Conservation (phyloP, 148 eudicot genomes). For the Camellia granthamiana region DNA sequence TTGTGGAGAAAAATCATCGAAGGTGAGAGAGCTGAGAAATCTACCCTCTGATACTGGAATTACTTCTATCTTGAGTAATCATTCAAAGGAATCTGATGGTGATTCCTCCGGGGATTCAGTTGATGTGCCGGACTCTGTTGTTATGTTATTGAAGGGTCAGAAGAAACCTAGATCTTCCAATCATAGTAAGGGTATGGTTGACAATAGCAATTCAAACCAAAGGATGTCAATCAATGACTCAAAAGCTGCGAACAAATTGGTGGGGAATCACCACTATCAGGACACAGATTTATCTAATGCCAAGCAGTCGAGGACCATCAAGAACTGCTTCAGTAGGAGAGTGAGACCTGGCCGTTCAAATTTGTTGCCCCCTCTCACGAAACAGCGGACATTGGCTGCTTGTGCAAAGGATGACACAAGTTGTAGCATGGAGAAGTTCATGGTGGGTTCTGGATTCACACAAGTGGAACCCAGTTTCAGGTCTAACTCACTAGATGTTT, state of each 20-base stretch:
- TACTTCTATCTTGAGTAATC: neutral
- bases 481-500: slow-evolving; percentile 36
- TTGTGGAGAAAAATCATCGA: slow-evolving; percentile 31
- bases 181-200: slow-evolving; percentile 7
- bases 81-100: slow-evolving; percentile 16
- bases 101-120: neutral
- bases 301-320: slow-evolving; percentile 20
- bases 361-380: neutral
- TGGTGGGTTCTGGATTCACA: neutral
- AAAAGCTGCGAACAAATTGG: slow-evolving; percentile 1
- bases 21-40: slow-evolving; percentile 38
- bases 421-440: neutral
- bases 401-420: neutral
- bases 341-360: neutral
- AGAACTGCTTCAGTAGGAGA: neutral
- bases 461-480: slow-evolving; percentile 7
- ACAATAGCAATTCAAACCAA: slow-evolving; percentile 13
- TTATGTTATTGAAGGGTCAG: slow-evolving; percentile 18
- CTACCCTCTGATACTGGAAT: slow-evolving; percentile 39
- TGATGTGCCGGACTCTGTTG: slow-evolving; percentile 3
- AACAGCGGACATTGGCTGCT: slow-evolving; percentile 18
- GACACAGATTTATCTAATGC: slow-evolving; percentile 17
- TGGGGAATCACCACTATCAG: slow-evolving; percentile 4
- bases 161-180: neutral
- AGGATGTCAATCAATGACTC: slow-evolving; percentile 6